These are phyloP conservation scores for Trichoderma sp. DNA, from an alignment of 2,329 filamentous ascomycete genomes.

Conservation along the genomic window DNA sequence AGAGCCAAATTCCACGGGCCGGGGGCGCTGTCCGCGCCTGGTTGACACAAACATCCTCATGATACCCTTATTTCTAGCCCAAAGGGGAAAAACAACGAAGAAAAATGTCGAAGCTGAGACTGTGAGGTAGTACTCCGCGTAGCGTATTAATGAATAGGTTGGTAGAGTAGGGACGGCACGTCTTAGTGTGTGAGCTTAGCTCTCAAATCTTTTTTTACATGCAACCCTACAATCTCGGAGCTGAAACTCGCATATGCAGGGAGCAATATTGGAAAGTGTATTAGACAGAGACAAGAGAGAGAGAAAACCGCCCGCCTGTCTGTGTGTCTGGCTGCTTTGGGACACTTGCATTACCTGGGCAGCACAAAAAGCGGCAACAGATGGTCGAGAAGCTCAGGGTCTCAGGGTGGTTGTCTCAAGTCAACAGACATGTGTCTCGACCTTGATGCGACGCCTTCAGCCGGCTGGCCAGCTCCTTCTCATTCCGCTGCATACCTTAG, in stretches of 20 bases:
- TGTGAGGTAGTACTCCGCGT: background rate
- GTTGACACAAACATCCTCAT: background rate
- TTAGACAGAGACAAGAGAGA: background rate
- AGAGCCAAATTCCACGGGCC: background rate
- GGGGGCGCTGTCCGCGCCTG: background rate
- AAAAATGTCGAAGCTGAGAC: background rate
- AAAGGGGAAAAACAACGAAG: background rate
- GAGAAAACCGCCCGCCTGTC: background rate
- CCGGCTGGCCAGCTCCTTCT: background rate
- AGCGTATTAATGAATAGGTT: background rate
- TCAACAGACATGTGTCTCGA: slow-evolving; percentile 16
- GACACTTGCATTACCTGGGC: background rate
- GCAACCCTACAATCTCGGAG: background rate
- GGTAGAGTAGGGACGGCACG: background rate
- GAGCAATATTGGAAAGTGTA: background rate
- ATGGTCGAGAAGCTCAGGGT: background rate
- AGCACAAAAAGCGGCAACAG: background rate
- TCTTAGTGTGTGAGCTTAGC: background rate
- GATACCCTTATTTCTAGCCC: background rate
- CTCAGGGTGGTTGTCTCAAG: background rate
- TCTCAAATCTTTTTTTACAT: slow-evolving; percentile 1
- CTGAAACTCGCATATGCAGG: slow-evolving; percentile 10
- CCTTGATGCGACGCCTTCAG: background rate
- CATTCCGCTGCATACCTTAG: background rate
- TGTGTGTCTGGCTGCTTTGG: background rate